These are phyloP conservation scores for Fusarium palustre DNA, from an alignment of 2,329 filamentous ascomycete genomes.

Conservation along the genomic window DNA sequence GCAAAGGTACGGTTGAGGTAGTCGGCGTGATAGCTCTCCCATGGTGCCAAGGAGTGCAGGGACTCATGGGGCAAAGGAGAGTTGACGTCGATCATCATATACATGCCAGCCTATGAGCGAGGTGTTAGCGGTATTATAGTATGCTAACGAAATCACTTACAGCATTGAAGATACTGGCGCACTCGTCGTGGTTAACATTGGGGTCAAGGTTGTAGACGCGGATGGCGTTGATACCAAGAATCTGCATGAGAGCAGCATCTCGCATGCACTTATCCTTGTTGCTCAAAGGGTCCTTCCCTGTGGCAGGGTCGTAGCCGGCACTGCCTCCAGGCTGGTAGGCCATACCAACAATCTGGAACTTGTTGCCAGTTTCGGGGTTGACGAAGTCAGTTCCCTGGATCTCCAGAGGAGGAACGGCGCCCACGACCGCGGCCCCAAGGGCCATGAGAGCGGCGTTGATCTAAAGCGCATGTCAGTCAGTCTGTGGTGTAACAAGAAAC, in stretches of 20 bases:
- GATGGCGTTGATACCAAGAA: conserved; percentile 73
- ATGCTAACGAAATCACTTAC: conserved; percentile 46
- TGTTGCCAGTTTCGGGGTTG: conserved; percentile 67
- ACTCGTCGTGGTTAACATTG: conserved; percentile 73
- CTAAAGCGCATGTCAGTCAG: conserved; percentile 43
- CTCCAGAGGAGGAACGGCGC: conserved; percentile 68
- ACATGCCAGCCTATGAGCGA: conserved; percentile 67
- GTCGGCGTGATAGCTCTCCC: conserved; percentile 67
- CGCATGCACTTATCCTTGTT: conserved; percentile 68
- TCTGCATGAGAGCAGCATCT: conserved; percentile 74
- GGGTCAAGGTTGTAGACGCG: conserved; percentile 78
- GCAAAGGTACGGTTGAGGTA: conserved; percentile 76
- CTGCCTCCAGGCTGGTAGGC: conserved; percentile 77
- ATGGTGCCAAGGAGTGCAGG: conserved; percentile 66
- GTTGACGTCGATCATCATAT: conserved; percentile 77
- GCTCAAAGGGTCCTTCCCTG: conserved; percentile 70
- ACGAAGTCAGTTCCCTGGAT: conserved; percentile 70
- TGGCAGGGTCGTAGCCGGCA: conserved; percentile 67
- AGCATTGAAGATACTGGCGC: conserved; percentile 75
- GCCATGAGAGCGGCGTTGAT: conserved; percentile 62
- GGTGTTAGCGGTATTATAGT: conserved; percentile 6
- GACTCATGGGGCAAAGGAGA: conserved; percentile 70
- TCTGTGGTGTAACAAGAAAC: background rate
- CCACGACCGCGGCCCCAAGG: conserved; percentile 63
- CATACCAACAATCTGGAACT: conserved; percentile 74